Conservation (phyloP, 352 stramenopile genomes). For the Pythium aphanidermatum region DNA sequence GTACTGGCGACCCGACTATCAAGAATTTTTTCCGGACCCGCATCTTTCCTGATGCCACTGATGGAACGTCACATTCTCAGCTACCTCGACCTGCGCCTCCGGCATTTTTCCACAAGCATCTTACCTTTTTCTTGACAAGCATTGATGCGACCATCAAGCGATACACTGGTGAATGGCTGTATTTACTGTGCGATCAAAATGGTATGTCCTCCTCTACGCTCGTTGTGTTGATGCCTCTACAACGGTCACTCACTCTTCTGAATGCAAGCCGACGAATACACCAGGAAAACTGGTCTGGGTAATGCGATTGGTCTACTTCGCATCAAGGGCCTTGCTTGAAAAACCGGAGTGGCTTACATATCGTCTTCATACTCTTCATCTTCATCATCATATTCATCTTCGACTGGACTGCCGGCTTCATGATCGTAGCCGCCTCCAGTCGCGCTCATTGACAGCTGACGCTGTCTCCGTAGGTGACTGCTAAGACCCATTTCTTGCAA, state of each 20-base stretch:
- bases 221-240: slow-evolving; percentile 17
- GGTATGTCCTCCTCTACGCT: slow-evolving; percentile 27
- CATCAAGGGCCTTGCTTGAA: slow-evolving; percentile 47
- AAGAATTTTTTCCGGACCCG: slow-evolving; percentile 33
- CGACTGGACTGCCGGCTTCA: slow-evolving; percentile 10
- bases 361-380: slow-evolving; percentile 19
- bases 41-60: slow-evolving; percentile 22
- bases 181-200: slow-evolving; percentile 66
- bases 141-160: slow-evolving; percentile 63
- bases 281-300: slow-evolving; percentile 52
- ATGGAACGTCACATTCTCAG: background rate
- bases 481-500: slow-evolving; percentile 82
- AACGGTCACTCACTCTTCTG: slow-evolving; percentile 13
- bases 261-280: slow-evolving; percentile 63
- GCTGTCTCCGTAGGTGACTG: slow-evolving; percentile 70
- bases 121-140: slow-evolving; percentile 68
- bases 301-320: slow-evolving; percentile 72
- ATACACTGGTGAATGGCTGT: slow-evolving; percentile 67
- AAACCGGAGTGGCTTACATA: slow-evolving; percentile 1
- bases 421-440: slow-evolving; percentile 8
- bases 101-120: slow-evolving; percentile 47
- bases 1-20: slow-evolving; percentile 22
- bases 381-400: slow-evolving; percentile 16
- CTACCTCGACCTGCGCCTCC: slow-evolving; percentile 1
- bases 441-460: slow-evolving; percentile 50